Base-by-base conservation (phyloP, 2,329 filamentous ascomycete genomes). In the Akanthomyces dipterigenus region DNA sequence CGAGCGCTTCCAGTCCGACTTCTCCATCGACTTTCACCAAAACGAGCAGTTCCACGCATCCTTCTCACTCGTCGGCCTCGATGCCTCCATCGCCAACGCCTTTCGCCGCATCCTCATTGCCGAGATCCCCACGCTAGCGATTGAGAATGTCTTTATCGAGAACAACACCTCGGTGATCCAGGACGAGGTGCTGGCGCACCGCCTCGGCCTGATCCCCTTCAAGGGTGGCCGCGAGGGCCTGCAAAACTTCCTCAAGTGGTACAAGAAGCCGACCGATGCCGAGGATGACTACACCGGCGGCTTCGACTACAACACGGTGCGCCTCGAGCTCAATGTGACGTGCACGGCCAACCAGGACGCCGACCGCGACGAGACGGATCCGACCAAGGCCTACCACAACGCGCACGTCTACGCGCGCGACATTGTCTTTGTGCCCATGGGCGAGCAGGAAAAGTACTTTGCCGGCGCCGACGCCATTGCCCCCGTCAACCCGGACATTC, bases 101-200 rank as follows among this genome's bases (percentile, higher is more conserved):
- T 96, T 98, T 80, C 92, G 95, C 64, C 91, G 95, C 69, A 98
- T 98, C 69, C 83, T 98, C 70, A 89, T 99, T 74, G 85, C 93
- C 67, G 96, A 99, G 79, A 90, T 99, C 58, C 92, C 93, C 20
- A 95, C 92, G 2, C 83, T 99, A 50, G 95, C 96, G 67, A 93
- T 99, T 70, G 95, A 99, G 80, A 88, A 87, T 65, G 91, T 96
- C 72, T 99, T 89, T 77, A 87, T 98, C 65, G 85, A 91, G 73
- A 96, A 97, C 80, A 99, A 99, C 80, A 98, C 93, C 55, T 96
- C 91, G 5, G 92, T 99, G 40, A 95, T 99, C 70, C 93, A 98
- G 74, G 95, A 99, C 72, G 95, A 99, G 79, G 93, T 99, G 5
- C 87, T 99, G 56, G 88, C 93, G 18, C 90, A 95, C 73, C 85